Base-by-base conservation (phyloP, 805 yeast genomes). In the Wickerhamomyces bovis region DNA sequence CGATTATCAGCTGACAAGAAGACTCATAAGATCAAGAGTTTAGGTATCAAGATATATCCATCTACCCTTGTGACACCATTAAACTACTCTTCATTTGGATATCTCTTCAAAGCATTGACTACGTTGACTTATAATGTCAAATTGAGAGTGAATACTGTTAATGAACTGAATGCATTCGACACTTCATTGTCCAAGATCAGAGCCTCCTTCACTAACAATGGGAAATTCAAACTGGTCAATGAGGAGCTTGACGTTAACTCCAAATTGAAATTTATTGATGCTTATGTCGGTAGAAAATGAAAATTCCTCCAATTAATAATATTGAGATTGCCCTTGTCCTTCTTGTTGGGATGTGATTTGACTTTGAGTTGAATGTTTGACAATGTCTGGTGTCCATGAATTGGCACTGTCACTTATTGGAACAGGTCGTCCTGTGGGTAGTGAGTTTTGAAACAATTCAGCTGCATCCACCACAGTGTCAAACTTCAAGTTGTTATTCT, bases 141-240 rank as follows among this genome's bases (percentile, higher is more conserved):
- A 40, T 42, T 65, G 2, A 55, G 61, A 28, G 51, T 63, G 16
- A 55, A 55, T 19, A 48, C 51, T 15, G 46, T 46, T 10, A 55
- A 59, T 43, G 50, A 57, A 30, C 41, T 43, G 28, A 54, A 58
- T 23, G 45, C 56, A 10, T 23, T 57, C 3, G 64, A 54, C 6
- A 48, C 55, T 1, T 53, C 62, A 3, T 42, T 66, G 18, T 54
- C 50, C 5, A 54, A 54, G n/a, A 49, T 65, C 11, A 64, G 70
- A 48, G 44, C 49, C 13, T 51, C 62, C 1, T 50, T 76, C 47
- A 62, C 69, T 1, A 71, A 68, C 36, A 70, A 67, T 26, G 84
- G 84, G 26, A 71, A 76, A 45, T 62, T 77, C 46, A 73, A 76
- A 46, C 60, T 72, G 4, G 68, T 80, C 0, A 78, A 81, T 4